phyloP scores from a whole-genome alignment of 768 basidiomycete genomes.

The Rhodosporidiobolus odoratus region DNA sequence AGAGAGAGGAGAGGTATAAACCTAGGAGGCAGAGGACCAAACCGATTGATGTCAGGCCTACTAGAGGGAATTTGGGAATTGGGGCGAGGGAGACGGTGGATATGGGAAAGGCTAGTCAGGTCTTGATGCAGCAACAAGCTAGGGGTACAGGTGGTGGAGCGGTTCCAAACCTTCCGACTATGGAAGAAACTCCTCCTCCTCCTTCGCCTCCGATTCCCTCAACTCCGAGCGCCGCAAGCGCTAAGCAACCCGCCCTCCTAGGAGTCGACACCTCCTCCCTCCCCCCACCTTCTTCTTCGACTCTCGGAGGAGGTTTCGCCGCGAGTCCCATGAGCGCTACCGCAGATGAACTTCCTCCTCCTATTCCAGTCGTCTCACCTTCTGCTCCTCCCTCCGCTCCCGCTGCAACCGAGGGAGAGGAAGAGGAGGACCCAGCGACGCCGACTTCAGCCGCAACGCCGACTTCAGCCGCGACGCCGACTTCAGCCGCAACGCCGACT shows the following conservation, averaged over 20 bases:
- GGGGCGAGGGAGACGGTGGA: conserved; percentile 14
- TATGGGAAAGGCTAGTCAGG: neutral
- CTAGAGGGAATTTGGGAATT: conserved; percentile 17
- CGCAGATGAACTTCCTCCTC: neutral
- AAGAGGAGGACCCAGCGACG: neutral
- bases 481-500: neutral
- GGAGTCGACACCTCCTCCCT: neutral
- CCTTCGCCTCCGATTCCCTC: neutral
- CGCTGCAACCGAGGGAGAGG: no score
- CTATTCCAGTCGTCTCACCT: neutral
- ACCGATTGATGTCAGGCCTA: conserved; percentile 40
- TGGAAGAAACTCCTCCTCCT: neutral
- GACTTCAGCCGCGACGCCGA: neutral
- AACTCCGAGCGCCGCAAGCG: neutral
- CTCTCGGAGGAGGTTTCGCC: neutral
- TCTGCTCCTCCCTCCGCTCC: neutral
- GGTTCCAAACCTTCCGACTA: no score
- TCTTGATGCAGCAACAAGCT: no score
- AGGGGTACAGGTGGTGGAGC: no score
- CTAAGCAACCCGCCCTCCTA: neutral
- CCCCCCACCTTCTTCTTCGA: neutral
- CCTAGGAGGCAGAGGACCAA: conserved; percentile 40
- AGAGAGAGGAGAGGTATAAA: conserved; percentile 33
- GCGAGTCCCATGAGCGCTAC: conserved; percentile 16
- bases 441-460: neutral